A percentile compares a stretch with the other conserved stretches of the same genome.
Evolutionary conservation across 768 basidiomycete species (phyloP).

Genomic region (Amanita inopinata): DNA sequence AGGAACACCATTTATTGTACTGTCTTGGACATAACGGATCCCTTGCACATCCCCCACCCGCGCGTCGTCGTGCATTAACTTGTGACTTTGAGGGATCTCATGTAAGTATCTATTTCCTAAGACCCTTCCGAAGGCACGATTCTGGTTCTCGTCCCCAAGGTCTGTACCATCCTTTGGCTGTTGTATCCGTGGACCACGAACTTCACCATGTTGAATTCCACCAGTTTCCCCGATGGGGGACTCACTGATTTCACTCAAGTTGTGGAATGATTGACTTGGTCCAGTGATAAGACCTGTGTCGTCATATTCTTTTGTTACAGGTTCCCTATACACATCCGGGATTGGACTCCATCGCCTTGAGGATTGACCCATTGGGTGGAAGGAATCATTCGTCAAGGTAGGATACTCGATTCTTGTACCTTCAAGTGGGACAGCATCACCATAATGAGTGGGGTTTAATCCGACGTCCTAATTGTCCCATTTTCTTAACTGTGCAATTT

Average conservation of each 20-base stretch:
- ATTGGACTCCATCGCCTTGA: constrained; percentile 23
- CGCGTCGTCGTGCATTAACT: not conserved
- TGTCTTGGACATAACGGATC: constrained; percentile 3
- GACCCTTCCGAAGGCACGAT: too few relatives aligned
- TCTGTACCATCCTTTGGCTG: too few relatives aligned
- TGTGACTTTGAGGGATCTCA: not conserved
- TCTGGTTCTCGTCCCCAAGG: too few relatives aligned
- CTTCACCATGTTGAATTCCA: too few relatives aligned
- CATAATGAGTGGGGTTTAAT: constrained; percentile 1
- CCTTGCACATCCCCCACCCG: not conserved
- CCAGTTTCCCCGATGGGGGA: too few relatives aligned
- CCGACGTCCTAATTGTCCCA: not conserved
- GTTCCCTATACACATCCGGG: constrained; percentile 25
- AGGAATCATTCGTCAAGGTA: constrained; percentile 5
- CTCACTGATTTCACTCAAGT: too few relatives aligned
- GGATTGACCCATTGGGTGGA: constrained; percentile 8
- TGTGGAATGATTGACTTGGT: not conserved
- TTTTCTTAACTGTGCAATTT: not conserved
- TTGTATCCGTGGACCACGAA: too few relatives aligned
- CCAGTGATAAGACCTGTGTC: not conserved
- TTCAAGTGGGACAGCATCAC: constrained; percentile 2
- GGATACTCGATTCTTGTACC: constrained; percentile 2
- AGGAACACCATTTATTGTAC: not conserved
- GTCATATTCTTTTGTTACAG: constrained; percentile 11
- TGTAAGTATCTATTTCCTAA: not conserved